Evolutionary conservation across 768 basidiomycete species (phyloP).

Genomic region (Pholiota conissans): DNA sequence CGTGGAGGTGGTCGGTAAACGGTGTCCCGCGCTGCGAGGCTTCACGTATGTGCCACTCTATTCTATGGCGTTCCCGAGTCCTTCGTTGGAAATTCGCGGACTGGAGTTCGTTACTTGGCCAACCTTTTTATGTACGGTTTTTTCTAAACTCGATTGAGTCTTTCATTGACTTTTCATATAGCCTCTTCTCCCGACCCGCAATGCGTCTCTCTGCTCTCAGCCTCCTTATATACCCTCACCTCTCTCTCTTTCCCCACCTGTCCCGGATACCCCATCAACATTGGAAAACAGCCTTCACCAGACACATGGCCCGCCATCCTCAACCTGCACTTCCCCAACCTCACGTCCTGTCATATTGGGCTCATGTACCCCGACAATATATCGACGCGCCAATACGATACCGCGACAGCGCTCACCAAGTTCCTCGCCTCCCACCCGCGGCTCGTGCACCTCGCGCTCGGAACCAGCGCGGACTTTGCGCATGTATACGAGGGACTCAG

Average conservation of each 20-base stretch:
- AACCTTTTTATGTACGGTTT: neutral
- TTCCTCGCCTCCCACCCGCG: slow-evolving; percentile 1
- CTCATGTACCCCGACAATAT: neutral
- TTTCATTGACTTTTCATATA: neutral
- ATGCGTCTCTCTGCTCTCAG: neutral
- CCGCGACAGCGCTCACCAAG: neutral
- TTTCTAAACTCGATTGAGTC: neutral
- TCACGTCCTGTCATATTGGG: neutral
- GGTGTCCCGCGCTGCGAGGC: neutral
- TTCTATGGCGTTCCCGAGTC: neutral
- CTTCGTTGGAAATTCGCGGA: neutral
- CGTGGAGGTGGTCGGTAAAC: neutral
- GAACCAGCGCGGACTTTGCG: neutral
- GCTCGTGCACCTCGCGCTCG: slow-evolving; percentile 1
- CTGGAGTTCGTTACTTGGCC: slow-evolving; percentile 2
- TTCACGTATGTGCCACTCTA: slow-evolving; percentile 2
- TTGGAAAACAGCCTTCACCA: neutral
- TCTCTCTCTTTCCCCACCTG: slow-evolving; percentile 4
- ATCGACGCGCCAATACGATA: neutral
- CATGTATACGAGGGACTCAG: slow-evolving; percentile 6
- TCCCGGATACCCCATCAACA: slow-evolving; percentile 6
- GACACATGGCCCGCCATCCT: slow-evolving; percentile 2
- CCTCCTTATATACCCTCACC: neutral
- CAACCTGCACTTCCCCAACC: slow-evolving; percentile 3
- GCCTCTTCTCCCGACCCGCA: slow-evolving; percentile 4